Base-by-base conservation (phyloP, 2,329 filamentous ascomycete genomes). In the Alternaria brassicae region DNA sequence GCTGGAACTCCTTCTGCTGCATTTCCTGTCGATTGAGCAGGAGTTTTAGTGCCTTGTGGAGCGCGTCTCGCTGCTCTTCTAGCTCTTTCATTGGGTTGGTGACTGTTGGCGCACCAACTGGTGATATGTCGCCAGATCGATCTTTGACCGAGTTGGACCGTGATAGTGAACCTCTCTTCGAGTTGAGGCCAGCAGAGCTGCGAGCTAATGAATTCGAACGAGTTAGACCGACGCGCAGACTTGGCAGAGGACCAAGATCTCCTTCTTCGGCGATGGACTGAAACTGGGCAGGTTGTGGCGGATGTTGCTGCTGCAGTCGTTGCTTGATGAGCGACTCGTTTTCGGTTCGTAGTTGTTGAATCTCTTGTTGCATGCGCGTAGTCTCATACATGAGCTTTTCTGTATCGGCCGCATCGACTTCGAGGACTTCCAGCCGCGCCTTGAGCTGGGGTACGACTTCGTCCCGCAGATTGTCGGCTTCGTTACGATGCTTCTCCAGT, bases 381-480 rank as follows among this genome's bases (percentile, higher is more conserved):
- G 91, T 88, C 72, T 96, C 92, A 67, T 94, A 95, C 1, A 88
- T 86, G 54, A 93, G 83, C 67, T 87, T 89, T 64, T 91, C 88
- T 41, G 88, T 86, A 56, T 93, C 89, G 5, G 88, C 82, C 15
- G 90, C 88, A 75, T 94, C 89, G 0, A 85, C 80, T 76, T 96
- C 92, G 8, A 96, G 84, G 1, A 91, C 91, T 71, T 94, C 91
- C 2, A 96, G 85, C 39, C 89, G 88, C 45, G 91, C 86, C 64
- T 86, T 86, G 52, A 97, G 81, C 70, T 92, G 87, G 17, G 93
- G 92, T 2, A 97, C 88, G 39, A 96, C 84, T 77, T 96, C 92
- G 63, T 98, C 93, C 27, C 92, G 89, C 15, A 98, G 85, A 69
- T 96, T 94, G 77, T 99, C 95, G 52, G 93, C 88, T 79, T 99